Evolutionary conservation across 2,329 filamentous ascomycete species (phyloP), one percentile per base, ranked within the genome.

Genomic region (Hypoxylon sp.): DNA sequence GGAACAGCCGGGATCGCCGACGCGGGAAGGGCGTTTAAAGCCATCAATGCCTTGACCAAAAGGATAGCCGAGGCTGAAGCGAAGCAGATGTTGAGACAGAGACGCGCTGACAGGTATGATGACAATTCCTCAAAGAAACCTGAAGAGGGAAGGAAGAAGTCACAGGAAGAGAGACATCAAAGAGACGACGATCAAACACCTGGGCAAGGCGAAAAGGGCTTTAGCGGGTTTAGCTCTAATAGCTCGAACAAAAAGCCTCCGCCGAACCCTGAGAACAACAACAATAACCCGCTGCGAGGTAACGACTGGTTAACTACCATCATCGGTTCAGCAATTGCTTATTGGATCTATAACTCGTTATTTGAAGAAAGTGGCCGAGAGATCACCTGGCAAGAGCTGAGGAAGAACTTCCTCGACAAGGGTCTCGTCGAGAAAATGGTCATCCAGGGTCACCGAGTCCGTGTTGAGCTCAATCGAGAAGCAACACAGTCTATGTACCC

Each of bases 341-440:
- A 82, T 71, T 82, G 83, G 47, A 74, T 87, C 6, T 82, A 84
- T 63, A 81, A 78, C 57, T 81, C 82, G 3, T 70, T 84, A 58
- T 80, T 82, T 55, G 78, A 79, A 57, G 83, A 85, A 70, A 81
- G 82, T 37, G 77, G 78, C 10, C 78, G 90, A 76, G 95, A 99
- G 78, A 98, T 99, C 65, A 98, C 96, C 61, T 99, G 94, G 93
- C 94, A 99, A 82, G 96, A 99, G 82, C 93, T 99, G 82, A 87
- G 93, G 70, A 94, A 90, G 74, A 96, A 94, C 33, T 98, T 97
- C 85, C 85, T 99, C 67, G 94, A 98, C 82, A 98, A 97, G 85
- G 96, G 96, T 6, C 86, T 99, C 24, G 94, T 99, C 19, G 93
- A 98, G 82, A 98, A 94, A 83, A 87, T 99, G 17, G 91, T 97